Evolutionary conservation across 441 rosid genomes (phyloP).

Genomic region (Kokia cookei): DNA sequence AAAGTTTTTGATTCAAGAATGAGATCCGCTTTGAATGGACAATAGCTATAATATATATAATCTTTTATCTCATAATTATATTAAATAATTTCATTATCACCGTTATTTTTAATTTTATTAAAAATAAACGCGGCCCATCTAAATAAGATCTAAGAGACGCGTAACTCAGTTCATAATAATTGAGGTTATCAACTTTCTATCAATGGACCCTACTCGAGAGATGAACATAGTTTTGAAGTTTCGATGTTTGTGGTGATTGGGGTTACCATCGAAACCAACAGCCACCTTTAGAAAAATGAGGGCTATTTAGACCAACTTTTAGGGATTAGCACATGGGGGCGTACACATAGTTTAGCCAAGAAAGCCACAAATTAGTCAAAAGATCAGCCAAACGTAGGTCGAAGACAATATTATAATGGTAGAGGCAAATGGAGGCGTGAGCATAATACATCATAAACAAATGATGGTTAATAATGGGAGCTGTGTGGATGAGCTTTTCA

Average conservation of each 20-base stretch:
- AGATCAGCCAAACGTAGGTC: not conserved
- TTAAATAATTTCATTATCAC: too few species aligned
- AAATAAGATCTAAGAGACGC: too few species aligned
- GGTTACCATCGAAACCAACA: not conserved
- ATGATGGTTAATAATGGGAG: slow-evolving; percentile 27
- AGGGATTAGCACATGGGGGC: not conserved
- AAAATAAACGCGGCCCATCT: too few species aligned
- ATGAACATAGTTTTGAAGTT: not conserved
- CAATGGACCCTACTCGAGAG: not conserved
- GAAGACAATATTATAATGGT: not conserved
- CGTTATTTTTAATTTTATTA: too few species aligned
- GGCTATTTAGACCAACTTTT: not conserved
- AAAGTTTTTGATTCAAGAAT: too few species aligned
- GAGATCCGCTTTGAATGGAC: too few species aligned
- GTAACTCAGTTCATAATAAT: not conserved
- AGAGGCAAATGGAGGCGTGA: slow-evolving; percentile 38
- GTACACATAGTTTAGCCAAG: not conserved
- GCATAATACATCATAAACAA: slow-evolving; percentile 48
- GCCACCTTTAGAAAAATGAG: not conserved
- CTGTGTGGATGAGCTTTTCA: slow-evolving; percentile 7
- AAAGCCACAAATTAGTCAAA: not conserved
- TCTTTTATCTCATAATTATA: too few species aligned
- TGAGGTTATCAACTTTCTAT: not conserved
- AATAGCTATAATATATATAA: too few species aligned
- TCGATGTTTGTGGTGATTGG: not conserved